A percentile compares a stretch with the other conserved stretches of the same genome.
Conservation (phyloP, 73 alveolate species). For the Uronychia binucleata region DNA sequence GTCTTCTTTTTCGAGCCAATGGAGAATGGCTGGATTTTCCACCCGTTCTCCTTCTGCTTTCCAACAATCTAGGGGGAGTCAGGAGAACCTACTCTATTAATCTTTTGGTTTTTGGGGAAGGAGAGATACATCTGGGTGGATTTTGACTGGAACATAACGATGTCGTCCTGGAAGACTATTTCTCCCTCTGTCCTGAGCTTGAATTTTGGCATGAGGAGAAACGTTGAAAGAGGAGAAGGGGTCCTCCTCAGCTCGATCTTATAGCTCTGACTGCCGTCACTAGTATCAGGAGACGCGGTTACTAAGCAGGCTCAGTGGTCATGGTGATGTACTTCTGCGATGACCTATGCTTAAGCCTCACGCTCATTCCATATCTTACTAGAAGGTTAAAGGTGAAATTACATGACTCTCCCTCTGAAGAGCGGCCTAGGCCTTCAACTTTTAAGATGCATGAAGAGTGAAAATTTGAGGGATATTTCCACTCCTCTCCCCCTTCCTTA, state of each 20-base stretch:
- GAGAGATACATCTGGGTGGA: conserved; percentile 8
- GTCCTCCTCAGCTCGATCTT: conserved; percentile 2
- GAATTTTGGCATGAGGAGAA: background rate
- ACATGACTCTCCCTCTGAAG: background rate
- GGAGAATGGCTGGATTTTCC: background rate
- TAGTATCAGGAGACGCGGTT: background rate
- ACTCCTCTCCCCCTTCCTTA: background rate
- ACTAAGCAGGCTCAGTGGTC: background rate
- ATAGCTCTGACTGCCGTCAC: background rate
- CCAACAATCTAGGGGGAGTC: background rate
- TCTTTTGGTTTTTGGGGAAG: background rate
- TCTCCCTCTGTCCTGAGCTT: conserved; percentile 13
- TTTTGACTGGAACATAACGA: conserved; percentile 4
- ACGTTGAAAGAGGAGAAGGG: background rate
- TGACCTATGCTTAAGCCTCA: conserved; percentile 5
- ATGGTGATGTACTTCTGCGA: conserved; percentile 8
- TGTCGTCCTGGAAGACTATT: conserved; percentile 3
- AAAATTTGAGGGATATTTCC: conserved; percentile 5
- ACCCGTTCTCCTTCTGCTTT: background rate
- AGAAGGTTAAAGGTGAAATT: background rate
- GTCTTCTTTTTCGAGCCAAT: background rate
- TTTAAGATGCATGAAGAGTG: conserved; percentile 10
- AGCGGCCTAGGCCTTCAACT: background rate
- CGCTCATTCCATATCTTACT: conserved; percentile 1
- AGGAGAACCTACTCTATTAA: background rate